phyloP scores from a whole-genome alignment of 148 eudicot genomes.

The Cornus controversa region DNA sequence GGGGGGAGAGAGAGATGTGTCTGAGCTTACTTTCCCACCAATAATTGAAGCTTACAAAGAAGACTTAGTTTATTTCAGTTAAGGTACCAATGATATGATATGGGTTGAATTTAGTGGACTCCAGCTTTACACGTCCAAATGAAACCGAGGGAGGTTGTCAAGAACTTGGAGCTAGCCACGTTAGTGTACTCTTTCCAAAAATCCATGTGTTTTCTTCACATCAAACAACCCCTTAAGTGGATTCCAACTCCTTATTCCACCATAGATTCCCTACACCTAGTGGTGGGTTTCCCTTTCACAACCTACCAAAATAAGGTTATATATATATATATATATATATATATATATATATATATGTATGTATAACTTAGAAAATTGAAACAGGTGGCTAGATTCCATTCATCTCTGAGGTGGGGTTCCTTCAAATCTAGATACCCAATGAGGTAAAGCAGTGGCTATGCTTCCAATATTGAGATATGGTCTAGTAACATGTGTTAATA shows the following conservation, averaged over 20 bases:
- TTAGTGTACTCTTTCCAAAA: slow-evolving; percentile 22
- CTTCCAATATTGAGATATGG: background rate
- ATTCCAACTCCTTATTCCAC: slow-evolving; percentile 44
- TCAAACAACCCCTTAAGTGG: slow-evolving; percentile 30
- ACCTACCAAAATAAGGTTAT: slow-evolving; percentile 6
- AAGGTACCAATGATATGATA: slow-evolving; percentile 30
- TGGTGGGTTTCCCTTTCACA: slow-evolving; percentile 34
- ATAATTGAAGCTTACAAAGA: slow-evolving; percentile 6
- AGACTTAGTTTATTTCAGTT: slow-evolving; percentile 19
- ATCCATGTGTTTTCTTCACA: slow-evolving; percentile 33
- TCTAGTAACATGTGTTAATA: slow-evolving; percentile 1
- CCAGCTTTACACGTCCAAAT: slow-evolving; percentile 38
- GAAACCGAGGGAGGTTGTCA: slow-evolving; percentile 13
- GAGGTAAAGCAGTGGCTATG: background rate
- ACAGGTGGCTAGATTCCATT: too few relatives aligned
- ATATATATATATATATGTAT: background rate
- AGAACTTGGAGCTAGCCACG: slow-evolving; percentile 27
- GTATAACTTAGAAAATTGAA: too few relatives aligned
- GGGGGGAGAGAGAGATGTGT: background rate
- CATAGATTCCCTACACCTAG: slow-evolving; percentile 31
- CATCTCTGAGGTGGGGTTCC: slow-evolving; percentile 1
- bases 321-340: background rate
- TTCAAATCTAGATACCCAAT: slow-evolving; percentile 21
- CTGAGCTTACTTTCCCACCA: background rate
- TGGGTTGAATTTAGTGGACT: slow-evolving; percentile 26